Evolutionary conservation across 768 basidiomycete genomes (phyloP).

Genomic region (Trametes sanguinea): DNA sequence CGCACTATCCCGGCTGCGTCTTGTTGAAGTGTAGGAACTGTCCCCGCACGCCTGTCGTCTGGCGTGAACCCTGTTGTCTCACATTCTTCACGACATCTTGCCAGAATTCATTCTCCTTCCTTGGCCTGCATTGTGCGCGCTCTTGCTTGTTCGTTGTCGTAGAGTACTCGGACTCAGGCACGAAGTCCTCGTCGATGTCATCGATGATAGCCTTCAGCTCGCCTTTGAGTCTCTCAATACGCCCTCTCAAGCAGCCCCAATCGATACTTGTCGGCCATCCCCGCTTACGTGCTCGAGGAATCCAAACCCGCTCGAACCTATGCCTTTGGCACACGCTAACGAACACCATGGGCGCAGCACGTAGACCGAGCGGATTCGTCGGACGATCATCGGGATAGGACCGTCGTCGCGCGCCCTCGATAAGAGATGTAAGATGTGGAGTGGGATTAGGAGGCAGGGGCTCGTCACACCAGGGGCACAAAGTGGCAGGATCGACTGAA

Average conservation of each 20-base stretch:
- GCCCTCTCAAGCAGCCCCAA: constrained; percentile 53
- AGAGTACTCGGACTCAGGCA: constrained; percentile 18
- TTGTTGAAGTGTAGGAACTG: constrained; percentile 82
- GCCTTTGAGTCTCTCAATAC: constrained; percentile 54
- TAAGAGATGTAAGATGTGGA: constrained; percentile 53
- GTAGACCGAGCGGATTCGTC: constrained; percentile 66
- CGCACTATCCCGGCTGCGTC: constrained; percentile 89
- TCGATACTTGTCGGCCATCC: constrained; percentile 81
- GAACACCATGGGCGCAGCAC: constrained; percentile 51
- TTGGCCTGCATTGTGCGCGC: constrained; percentile 27
- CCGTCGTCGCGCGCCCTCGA: constrained; percentile 51
- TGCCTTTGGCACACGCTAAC: constrained; percentile 77
- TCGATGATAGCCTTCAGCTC: constrained; percentile 53
- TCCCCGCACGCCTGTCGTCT: constrained; percentile 65
- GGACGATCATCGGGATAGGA: constrained; percentile 66
- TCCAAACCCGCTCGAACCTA: constrained; percentile 69
- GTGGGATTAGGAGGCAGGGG: constrained; percentile 65
- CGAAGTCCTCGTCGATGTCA: constrained; percentile 41
- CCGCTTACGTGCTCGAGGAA: constrained; percentile 67
- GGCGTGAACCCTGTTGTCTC: constrained; percentile 63
- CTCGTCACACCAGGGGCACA: constrained; percentile 84
- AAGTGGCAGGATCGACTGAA: constrained; percentile 58
- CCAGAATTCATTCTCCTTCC: constrained; percentile 65
- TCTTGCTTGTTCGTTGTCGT: constrained; percentile 25
- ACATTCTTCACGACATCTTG: constrained; percentile 62